phyloP scores from a whole-genome alignment of 192 early-diverging fungal genomes.

The Linnemannia hyalina region DNA sequence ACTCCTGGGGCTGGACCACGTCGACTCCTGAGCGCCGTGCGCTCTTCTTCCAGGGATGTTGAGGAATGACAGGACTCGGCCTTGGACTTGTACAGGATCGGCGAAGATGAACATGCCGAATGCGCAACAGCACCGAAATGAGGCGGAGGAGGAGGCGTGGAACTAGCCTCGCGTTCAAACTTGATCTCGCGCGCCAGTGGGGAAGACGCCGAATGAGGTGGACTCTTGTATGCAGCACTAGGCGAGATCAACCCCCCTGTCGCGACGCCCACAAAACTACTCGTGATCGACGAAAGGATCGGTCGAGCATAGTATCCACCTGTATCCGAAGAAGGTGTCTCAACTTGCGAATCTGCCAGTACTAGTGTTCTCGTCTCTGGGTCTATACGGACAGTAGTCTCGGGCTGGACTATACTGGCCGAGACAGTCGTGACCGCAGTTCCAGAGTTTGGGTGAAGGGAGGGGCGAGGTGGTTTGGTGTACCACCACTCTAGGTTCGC shows the following conservation, averaged over 20 bases:
- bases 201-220: constrained; percentile 30
- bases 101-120: neutral
- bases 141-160: neutral
- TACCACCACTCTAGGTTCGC: constrained; percentile 47
- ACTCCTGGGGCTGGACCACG: neutral
- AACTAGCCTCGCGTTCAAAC: constrained; percentile 15
- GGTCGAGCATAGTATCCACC: neutral
- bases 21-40: neutral
- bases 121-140: neutral
- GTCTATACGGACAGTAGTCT: neutral
- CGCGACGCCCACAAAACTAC: neutral
- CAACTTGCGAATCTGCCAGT: constrained; percentile 7
- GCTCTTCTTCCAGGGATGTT: neutral
- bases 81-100: neutral
- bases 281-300: neutral
- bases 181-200: constrained; percentile 44
- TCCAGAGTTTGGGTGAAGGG: constrained; percentile 4
- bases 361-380: constrained; percentile 15
- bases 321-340: neutral
- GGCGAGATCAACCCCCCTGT: neutral
- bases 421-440: constrained; percentile 10
- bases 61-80: neutral
- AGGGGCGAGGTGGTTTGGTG: constrained; percentile 36
- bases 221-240: constrained; percentile 17
- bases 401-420: constrained; percentile 31